Evolutionary conservation across 108 stramenopile species (phyloP), one percentile per base, ranked within the genome.

Genomic region (Epithemia pelagica): DNA sequence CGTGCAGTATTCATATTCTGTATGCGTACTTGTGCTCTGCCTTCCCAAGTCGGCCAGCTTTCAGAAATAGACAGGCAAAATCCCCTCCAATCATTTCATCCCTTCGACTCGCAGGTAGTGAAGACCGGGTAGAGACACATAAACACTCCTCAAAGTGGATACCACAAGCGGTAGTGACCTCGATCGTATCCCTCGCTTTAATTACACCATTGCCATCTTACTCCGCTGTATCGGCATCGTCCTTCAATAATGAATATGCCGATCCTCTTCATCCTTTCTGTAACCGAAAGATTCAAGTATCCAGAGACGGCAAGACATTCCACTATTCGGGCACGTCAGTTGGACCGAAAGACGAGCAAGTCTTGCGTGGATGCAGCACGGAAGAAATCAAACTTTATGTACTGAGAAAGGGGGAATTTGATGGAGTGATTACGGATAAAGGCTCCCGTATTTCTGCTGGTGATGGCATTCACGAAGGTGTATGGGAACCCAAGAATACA

Each of bases 211-310:
- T 61, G 30, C 61, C 61, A 8, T 28, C 30, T 3, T 29, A 61
- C 28, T 5, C 57, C 57, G 68, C 31, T 24, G 7, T 29, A 15
- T 2, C 20, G 24, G 8, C 52, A 21, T 21, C 21, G n/a, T 3
- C 74, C 23, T 74, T 71, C 29, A 78, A 55, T 26, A 52, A 78
- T 29, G 65, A 78, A 20, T 79, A 79, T 59, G 37, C 53, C 37
- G 78, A 79, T 64, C 78, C 78, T 5, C 68, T 79, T 19, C 78
- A 79, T 54, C 78, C 78, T 0, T 37, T 60, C 2, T 79, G 78
- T 51, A 26, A 62, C 54, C 74, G 78, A 32, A 66, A 71, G 1
- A 75, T 79, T 54, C 29, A 72, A n/a, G 74, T 79, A 2, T 52
- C 51, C n/a, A 30, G 24, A 20, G 62, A 63, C 52, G 59, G 62